Evolutionary conservation across 352 stramenopile species (phyloP), one percentile per base, ranked within the genome.

Genomic region (Globisporangium nunn): DNA sequence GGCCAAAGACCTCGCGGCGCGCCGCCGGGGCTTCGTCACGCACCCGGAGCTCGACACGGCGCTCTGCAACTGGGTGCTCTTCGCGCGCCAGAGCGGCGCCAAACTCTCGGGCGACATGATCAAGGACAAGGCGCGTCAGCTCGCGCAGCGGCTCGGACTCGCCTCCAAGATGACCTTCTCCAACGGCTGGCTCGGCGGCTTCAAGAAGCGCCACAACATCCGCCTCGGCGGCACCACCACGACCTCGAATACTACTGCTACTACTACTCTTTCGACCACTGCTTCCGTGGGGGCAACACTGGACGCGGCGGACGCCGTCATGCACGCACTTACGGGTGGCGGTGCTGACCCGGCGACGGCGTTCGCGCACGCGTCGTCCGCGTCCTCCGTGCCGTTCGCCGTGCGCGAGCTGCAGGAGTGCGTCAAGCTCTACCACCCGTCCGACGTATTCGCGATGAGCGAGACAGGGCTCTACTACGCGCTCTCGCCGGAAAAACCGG

Each of bases 61-160:
- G 50, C 68, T 87, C 15, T 77, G 72, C 53, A 84, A 85, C 57
- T 87, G 76, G 76, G 76, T 84, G 39, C 61, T 85, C 15, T 74
- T 64, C 35, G 64, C 71, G 17, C 67, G 70, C 39, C 67, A 82
- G 47, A 75, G 72, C 29, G 70, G 75, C 31, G 48, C 72, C 28
- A 81, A 82, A 50, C 71, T 86, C 47, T 77, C 71, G 28, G 74
- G 74, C 40, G 76, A 82, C 52, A 81, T 79, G 50, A 87, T 85
- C 64, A 84, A 84, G 57, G 74, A 71, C 31, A 72, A 82, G 31
- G 76, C 74, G 49, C 70, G 72, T 23, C 54, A 66, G 17, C 56
- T 86, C 1, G 74, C 73, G 0, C 45, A 56, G 44, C 62, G 69
- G 57, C 64, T 86, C 45, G 72, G 76, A 2, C 60, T 85, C 30